Percentiles rank a stretch among this genome's conserved stretches.
Evolutionary conservation across 2,329 filamentous ascomycete species (phyloP).

Genomic region (Fusarium praegraminearum): DNA sequence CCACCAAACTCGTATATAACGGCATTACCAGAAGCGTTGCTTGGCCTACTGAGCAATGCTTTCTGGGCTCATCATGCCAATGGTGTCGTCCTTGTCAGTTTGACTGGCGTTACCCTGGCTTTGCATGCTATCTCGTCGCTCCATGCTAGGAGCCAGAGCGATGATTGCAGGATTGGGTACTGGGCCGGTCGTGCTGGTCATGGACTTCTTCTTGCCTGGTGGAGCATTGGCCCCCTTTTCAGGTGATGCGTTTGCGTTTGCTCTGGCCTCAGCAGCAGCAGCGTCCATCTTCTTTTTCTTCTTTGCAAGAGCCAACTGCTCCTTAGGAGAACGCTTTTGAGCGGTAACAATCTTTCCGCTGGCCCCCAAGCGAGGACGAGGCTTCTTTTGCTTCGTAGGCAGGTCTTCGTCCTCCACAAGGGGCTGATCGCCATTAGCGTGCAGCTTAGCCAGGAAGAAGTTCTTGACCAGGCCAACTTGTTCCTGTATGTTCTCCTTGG

Average conservation of each 20-base stretch:
- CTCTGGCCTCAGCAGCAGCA: conserved; percentile 63
- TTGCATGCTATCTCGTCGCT: conserved; percentile 68
- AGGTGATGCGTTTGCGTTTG: conserved; percentile 53
- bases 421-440: conserved; percentile 82
- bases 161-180: conserved; percentile 56
- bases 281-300: conserved; percentile 86
- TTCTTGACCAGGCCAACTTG: conserved; percentile 91
- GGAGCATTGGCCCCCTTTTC: conserved; percentile 56
- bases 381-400: conserved; percentile 89
- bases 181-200: conserved; percentile 53
- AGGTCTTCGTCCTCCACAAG: conserved; percentile 95
- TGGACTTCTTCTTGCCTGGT: conserved; percentile 66
- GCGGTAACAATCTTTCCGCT: conserved; percentile 90
- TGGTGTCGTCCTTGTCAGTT: conserved; percentile 74
- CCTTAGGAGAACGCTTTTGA: conserved; percentile 83
- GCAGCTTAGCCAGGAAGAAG: conserved; percentile 91
- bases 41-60: conserved; percentile 68
- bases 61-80: conserved; percentile 87
- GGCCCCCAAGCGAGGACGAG: conserved; percentile 71
- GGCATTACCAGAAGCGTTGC: conserved; percentile 32
- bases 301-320: conserved; percentile 85
- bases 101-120: conserved; percentile 70
- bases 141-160: conserved; percentile 65
- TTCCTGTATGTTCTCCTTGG: conserved; percentile 77
- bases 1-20: conserved; percentile 1